Conservation (phyloP, 2,329 filamentous ascomycete genomes). For the Calonectria pauciramosa region DNA sequence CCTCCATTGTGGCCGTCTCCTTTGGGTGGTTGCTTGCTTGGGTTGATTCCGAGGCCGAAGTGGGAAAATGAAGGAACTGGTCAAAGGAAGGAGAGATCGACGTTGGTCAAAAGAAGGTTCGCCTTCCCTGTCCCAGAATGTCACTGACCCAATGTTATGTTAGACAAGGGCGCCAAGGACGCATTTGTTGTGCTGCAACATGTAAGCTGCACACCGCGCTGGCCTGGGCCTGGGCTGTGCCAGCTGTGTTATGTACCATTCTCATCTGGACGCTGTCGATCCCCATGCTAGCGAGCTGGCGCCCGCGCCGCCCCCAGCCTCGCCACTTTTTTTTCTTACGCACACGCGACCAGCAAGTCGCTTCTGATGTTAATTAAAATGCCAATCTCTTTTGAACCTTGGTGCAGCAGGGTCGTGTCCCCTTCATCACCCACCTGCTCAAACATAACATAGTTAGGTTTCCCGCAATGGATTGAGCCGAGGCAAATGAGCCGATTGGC, state of each 20-base stretch:
- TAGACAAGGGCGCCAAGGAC: conserved; percentile 16
- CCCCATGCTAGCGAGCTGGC: conserved; percentile 1
- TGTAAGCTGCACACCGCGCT: not conserved
- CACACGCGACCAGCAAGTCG: not conserved
- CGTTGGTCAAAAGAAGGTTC: conserved; percentile 9
- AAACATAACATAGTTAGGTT: not conserved
- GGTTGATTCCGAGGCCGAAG: not conserved
- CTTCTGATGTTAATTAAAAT: conserved; percentile 8
- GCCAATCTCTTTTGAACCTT: conserved; percentile 8
- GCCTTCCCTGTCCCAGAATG: not conserved
- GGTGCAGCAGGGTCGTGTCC: not conserved
- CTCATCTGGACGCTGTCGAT: not conserved
- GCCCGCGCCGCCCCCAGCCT: conserved; percentile 14
- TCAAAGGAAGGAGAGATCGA: conserved; percentile 3
- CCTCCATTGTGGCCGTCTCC: conserved; percentile 61
- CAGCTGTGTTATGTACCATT: conserved; percentile 7
- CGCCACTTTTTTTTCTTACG: conserved; percentile 17
- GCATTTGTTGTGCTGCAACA: conserved; percentile 2
- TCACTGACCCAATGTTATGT: conserved; percentile 14
- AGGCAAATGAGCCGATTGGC: not conserved
- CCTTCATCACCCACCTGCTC: not conserved
- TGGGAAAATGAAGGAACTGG: not conserved
- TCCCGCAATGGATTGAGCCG: not conserved
- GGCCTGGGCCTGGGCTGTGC: not conserved
- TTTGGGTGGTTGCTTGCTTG: not conserved